Base-by-base conservation (phyloP, 2,329 filamentous ascomycete genomes). In the Rosellinia necatrix region DNA sequence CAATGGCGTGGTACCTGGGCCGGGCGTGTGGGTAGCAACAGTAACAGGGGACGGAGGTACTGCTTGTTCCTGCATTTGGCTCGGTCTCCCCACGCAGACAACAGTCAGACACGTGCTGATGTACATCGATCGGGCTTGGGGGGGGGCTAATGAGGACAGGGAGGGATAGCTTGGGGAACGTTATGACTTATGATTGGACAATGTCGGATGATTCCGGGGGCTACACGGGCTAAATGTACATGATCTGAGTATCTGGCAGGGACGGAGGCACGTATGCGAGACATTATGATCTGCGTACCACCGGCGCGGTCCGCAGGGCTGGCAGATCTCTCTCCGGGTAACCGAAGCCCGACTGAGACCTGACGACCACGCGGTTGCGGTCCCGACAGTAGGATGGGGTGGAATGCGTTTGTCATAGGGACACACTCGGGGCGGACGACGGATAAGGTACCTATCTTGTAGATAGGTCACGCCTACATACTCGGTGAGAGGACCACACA, bases 171-270 rank as follows among this genome's bases (percentile, higher is more conserved):
- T 75, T 59, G 51, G 72, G 79, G 71, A 74, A 75, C 68, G 64
- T 74, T 73, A 80, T 72, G 78, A 77, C 65, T 75, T 74, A 78
- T 83, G 80, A 83, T 83, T 83, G 81, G 80, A 75, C 64, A 67
- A 68, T 56, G 51, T 49, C 64, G 61, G 68, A 68, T 60, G 66
- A 68, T 68, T 67, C 71, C 65, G 60, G 66, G 65, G 58, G 61
- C 55, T 62, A 64, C 70, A 63, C 64, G 65, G 66, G 64, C 66
- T 72, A 76, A 76, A 78, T 75, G 74, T 75, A 80, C 76, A 73
- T 76, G 76, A 75, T 72, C 65, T 66, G 64, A 61, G 61, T 62
- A 60, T 60, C 53, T 61, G 56, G 63, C 58, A 66, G 59, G 59
- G 65, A 63, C 60, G 50, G 55, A 61, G 61, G 58, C 57, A 62